Conservation (phyloP, 495 filamentous ascomycete species). For the Trichoderma reesei region DNA sequence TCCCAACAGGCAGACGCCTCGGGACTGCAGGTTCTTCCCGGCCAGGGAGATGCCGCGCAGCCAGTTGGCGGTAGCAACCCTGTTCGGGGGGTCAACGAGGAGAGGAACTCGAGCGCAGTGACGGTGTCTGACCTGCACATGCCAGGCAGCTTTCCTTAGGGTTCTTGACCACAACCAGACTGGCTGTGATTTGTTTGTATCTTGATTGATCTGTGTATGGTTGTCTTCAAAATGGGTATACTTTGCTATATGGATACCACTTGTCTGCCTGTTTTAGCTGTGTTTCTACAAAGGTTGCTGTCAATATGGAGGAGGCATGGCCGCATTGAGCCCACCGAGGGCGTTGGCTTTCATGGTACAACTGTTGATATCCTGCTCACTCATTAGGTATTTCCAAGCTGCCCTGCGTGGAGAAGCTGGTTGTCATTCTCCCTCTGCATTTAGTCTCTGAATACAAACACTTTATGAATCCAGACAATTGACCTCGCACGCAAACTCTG, state of each 20-base stretch:
- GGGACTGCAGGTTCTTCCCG: neutral
- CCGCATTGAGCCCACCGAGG: neutral
- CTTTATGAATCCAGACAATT: no score
- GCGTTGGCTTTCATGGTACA: no score
- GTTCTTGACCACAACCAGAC: no score
- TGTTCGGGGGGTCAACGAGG: neutral
- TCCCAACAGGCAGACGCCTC: neutral
- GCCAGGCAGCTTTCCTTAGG: neutral
- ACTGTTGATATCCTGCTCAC: neutral
- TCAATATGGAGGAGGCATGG: no score
- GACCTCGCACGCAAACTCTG: no score
- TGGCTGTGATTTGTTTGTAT: no score
- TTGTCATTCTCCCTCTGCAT: neutral
- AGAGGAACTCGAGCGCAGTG: neutral
- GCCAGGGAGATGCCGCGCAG: neutral
- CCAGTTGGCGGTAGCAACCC: neutral
- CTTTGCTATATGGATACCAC: neutral
- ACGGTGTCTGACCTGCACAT: neutral
- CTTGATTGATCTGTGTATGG: neutral
- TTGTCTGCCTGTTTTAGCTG: neutral
- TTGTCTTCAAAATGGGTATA: neutral
- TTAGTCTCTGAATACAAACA: no score
- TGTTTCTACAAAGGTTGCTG: no score
- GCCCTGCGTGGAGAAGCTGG: neutral
- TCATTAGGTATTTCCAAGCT: slow-evolving; percentile 6